Evolutionary conservation across 2,329 filamentous ascomycete genomes (phyloP), one percentile per base, ranked within the genome.

Genomic region (Aspergillus pseudotamarii): DNA sequence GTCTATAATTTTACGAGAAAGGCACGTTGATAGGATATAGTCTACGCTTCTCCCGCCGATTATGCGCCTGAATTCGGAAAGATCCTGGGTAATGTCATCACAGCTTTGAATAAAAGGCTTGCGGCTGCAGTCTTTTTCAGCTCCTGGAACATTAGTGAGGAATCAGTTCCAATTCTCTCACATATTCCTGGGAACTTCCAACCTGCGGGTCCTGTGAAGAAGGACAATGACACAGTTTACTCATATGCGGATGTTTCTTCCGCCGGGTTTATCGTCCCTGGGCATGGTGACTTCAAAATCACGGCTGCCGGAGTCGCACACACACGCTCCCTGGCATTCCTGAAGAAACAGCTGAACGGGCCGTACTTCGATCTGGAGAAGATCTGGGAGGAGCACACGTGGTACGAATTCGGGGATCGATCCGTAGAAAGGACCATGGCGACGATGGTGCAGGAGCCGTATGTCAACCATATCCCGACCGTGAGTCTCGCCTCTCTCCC

Each of bases 391-490:
- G 90, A 93, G 75, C 91, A 94, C 73, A 91, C 89, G 0, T 83
- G 84, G 50, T 90, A 85, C 68, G 90, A 93, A 72, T 94, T 94
- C 73, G 86, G 76, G 1, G 86, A 88, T 60, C 84, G 90, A 12
- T 86, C 86, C 2, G 90, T 92, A 0, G 87, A 87, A 65, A 85
- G 87, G 66, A 94, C 91, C 0, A 93, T 94, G 91, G 83, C 82
- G n/a, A 93, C 91, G 0, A 93, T 94, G 91, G 90, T 93, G 1
- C 83, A 88, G 55, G 87, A 92, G 73, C 91, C 91, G 1, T 93
- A 93, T 70, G 91, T 94, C 1, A 93, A 93, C 72, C 89, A 93
- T 72, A 82, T 93, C 2, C 89, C 90, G 0, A 92, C 90, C 0
- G 82, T 88, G 70, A 80, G 84, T 34, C 3, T 3, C 50, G 11